These are phyloP conservation scores for Termitomyces sp. DNA, from an alignment of 768 basidiomycete species.

Conservation along the genomic window DNA sequence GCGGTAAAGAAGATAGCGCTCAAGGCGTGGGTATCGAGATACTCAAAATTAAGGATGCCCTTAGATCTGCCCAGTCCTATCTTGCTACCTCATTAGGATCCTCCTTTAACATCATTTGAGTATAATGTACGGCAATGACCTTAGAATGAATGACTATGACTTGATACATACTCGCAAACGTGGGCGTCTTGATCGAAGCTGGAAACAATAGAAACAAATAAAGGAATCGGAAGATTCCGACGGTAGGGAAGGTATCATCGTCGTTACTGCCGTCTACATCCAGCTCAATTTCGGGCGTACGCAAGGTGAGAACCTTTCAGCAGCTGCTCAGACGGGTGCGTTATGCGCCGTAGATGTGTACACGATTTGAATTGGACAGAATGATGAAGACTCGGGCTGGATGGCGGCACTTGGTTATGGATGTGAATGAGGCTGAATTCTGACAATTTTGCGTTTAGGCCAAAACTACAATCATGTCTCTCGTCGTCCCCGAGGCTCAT, in stretches of 20 bases:
- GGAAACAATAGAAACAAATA: slow-evolving; percentile 12
- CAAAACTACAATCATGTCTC: slow-evolving; percentile 67
- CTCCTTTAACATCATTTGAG: too few species aligned
- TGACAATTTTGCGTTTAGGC: slow-evolving; percentile 21
- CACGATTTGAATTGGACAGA: slow-evolving; percentile 4
- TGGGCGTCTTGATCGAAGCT: too few species aligned
- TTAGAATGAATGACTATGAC: too few species aligned
- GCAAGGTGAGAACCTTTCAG: slow-evolving; percentile 18
- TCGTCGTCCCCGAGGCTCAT: slow-evolving; percentile 94
- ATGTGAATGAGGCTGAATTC: slow-evolving; percentile 18
- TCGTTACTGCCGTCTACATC: slow-evolving; percentile 13
- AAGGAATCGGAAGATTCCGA: slow-evolving; percentile 18
- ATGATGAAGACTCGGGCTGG: slow-evolving; percentile 17
- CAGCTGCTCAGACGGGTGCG: neutral
- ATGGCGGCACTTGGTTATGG: slow-evolving; percentile 16
- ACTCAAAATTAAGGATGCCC: slow-evolving; percentile 62
- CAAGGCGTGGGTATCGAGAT: slow-evolving; percentile 82
- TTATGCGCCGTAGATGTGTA: neutral
- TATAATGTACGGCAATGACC: too few species aligned
- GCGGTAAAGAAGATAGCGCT: slow-evolving; percentile 90
- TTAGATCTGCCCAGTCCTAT: slow-evolving; percentile 51
- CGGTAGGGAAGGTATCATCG: neutral
- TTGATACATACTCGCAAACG: too few species aligned
- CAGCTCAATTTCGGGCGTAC: slow-evolving; percentile 14
- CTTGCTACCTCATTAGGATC: slow-evolving; percentile 17